phyloP scores from a whole-genome alignment of 805 yeast genomes.

The Lachancea thermotolerans region DNA sequence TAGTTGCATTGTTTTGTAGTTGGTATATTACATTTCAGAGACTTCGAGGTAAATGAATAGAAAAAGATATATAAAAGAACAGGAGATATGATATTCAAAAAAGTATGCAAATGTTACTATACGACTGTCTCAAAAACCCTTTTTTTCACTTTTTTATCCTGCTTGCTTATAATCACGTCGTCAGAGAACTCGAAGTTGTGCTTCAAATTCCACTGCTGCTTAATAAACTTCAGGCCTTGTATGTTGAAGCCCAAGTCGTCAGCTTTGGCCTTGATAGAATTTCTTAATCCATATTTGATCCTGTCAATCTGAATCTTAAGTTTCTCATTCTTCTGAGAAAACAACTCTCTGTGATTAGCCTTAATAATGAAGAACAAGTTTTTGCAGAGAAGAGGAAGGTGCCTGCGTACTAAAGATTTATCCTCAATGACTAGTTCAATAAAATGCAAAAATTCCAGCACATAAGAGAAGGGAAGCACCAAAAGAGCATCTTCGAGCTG shows the following conservation, averaged over 20 bases:
- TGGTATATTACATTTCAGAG: no score
- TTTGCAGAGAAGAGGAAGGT: slow-evolving; percentile 61
- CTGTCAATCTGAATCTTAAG: slow-evolving; percentile 58
- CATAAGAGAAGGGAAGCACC: slow-evolving; percentile 84
- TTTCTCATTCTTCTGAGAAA: slow-evolving; percentile 55
- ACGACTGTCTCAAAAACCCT: slow-evolving; percentile 59
- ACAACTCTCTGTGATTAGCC: slow-evolving; percentile 72
- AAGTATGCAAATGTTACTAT: slow-evolving; percentile 3
- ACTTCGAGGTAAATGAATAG: no score
- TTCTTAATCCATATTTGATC: slow-evolving; percentile 58
- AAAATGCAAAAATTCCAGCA: slow-evolving; percentile 61
- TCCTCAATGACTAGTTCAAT: slow-evolving; percentile 67
- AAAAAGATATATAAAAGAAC: no score
- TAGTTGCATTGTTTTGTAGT: no score
- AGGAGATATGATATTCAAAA: neutral
- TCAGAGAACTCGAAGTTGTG: slow-evolving; percentile 74
- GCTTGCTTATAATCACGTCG: slow-evolving; percentile 35
- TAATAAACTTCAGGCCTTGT: slow-evolving; percentile 70
- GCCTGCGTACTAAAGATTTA: slow-evolving; percentile 39
- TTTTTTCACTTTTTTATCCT: slow-evolving; percentile 54
- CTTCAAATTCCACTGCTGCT: slow-evolving; percentile 68
- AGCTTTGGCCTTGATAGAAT: slow-evolving; percentile 43
- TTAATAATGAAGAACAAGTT: slow-evolving; percentile 69
- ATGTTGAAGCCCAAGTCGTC: slow-evolving; percentile 74
- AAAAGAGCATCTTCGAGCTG: slow-evolving; percentile 90